These are phyloP conservation scores for Amylocarpus encephaloides DNA, from an alignment of 2,329 filamentous ascomycete species.

Conservation along the genomic window DNA sequence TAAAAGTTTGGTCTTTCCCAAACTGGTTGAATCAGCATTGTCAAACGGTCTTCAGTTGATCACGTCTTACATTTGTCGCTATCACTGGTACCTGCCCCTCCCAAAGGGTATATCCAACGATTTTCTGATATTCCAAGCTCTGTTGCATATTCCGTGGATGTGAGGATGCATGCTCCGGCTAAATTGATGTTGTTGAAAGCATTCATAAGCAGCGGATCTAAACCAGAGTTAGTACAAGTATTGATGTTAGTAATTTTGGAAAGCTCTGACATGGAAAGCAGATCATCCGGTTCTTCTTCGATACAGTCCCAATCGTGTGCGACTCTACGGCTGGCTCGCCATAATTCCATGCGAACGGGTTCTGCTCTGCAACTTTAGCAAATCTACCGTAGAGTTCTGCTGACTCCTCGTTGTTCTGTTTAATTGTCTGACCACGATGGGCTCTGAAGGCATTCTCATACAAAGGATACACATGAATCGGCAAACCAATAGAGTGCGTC, in stretches of 20 bases:
- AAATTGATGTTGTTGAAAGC: conserved; percentile 65
- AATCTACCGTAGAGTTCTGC: conserved; percentile 55
- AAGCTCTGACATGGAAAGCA: conserved; percentile 54
- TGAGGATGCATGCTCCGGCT: conserved; percentile 54
- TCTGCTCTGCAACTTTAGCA: conserved; percentile 46
- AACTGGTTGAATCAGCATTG: conserved; percentile 36
- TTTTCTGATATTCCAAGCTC: conserved; percentile 47
- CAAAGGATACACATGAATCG: conserved; percentile 61
- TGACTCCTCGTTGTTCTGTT: conserved; percentile 53
- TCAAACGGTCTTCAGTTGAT: background rate
- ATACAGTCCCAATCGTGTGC: conserved; percentile 47
- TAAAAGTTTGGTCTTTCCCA: conserved; percentile 56
- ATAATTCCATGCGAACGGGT: conserved; percentile 52
- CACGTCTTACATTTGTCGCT: conserved; percentile 42
- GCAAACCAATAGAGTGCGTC: conserved; percentile 52
- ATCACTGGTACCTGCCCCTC: conserved; percentile 57
- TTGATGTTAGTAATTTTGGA: background rate
- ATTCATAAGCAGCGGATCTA: conserved; percentile 64
- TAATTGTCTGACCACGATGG: conserved; percentile 45
- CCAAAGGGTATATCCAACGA: conserved; percentile 58
- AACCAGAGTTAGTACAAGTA: conserved; percentile 12
- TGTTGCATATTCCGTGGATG: conserved; percentile 47
- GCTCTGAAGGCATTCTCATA: conserved; percentile 61
- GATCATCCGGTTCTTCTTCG: conserved; percentile 58
- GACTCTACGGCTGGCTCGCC: conserved; percentile 38